phyloP scores from a whole-genome alignment of 2,329 filamentous ascomycete genomes.

The Helotiales sp. region DNA sequence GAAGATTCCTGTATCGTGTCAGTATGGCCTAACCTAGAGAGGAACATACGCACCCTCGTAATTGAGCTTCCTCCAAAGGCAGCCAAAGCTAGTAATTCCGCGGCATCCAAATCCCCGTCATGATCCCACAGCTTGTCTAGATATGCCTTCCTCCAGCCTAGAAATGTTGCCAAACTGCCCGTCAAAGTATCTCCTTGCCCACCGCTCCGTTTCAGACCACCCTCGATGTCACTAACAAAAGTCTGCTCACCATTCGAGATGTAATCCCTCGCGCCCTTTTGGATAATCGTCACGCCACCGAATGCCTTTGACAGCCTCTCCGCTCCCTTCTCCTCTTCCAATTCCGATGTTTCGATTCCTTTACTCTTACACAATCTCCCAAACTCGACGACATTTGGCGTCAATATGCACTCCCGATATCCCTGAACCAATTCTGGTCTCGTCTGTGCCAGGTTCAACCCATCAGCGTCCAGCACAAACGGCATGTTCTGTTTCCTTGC shows the following conservation, averaged over 20 bases:
- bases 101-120: conserved; percentile 53
- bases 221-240: conserved; percentile 76
- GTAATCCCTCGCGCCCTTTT: conserved; percentile 84
- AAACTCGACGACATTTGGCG: conserved; percentile 95
- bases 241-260: conserved; percentile 81
- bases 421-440: conserved; percentile 78
- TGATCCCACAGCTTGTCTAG: conserved; percentile 80
- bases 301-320: conserved; percentile 74
- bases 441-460: conserved; percentile 76
- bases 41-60: conserved; percentile 68
- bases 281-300: conserved; percentile 86
- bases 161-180: conserved; percentile 83
- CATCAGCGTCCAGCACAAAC: conserved; percentile 91
- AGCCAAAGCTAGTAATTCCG: conserved; percentile 73
- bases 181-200: conserved; percentile 97
- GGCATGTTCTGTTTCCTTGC: conserved; percentile 75
- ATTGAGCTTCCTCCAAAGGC: conserved; percentile 87
- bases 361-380: conserved; percentile 77
- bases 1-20: conserved; percentile 71
- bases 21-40: conserved; percentile 25
- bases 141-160: conserved; percentile 89
- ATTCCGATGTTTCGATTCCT: conserved; percentile 61
- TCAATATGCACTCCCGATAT: conserved; percentile 84
- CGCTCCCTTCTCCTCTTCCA: conserved; percentile 53
- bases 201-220: conserved; percentile 87